phyloP scores from a whole-genome alignment of 108 stramenopile genomes.

The Nannochloropsis salina region DNA sequence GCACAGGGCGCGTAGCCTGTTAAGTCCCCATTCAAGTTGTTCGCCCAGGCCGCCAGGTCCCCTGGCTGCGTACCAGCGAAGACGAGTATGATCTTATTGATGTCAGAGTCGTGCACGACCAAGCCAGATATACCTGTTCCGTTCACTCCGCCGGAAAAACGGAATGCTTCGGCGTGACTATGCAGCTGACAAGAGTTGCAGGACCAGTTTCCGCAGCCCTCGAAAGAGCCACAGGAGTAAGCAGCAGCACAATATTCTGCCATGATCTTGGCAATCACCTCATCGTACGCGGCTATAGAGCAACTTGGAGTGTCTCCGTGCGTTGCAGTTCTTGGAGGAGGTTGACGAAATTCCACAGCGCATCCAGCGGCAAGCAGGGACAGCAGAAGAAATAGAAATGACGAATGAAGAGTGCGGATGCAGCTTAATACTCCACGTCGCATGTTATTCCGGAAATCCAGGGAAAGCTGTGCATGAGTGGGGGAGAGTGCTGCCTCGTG shows the following conservation, averaged over 20 bases:
- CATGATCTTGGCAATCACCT: neutral
- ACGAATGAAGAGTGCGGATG: neutral
- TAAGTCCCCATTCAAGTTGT: neutral
- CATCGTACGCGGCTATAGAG: neutral
- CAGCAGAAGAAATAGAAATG: neutral
- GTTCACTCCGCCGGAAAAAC: neutral
- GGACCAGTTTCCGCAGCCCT: conserved; percentile 10
- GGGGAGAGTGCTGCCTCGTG: too few relatives aligned
- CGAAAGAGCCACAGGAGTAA: neutral
- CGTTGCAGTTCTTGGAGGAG: neutral
- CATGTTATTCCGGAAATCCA: too few relatives aligned
- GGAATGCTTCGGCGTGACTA: neutral
- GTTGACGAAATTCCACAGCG: neutral
- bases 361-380: neutral
- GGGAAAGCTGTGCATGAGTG: too few relatives aligned
- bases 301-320: neutral
- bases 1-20: neutral
- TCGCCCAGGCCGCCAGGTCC: neutral
- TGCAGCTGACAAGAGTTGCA: conserved; percentile 7
- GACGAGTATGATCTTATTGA: neutral
- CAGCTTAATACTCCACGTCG: too few relatives aligned
- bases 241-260: conserved; percentile 13
- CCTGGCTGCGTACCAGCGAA: neutral
- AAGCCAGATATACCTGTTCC: neutral
- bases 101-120: conserved; percentile 3